Evolutionary conservation across 225 moss, liverwort and hornwort species (phyloP), one percentile per base, ranked within the genome.

Genomic region (Marchantia polymorpha): DNA sequence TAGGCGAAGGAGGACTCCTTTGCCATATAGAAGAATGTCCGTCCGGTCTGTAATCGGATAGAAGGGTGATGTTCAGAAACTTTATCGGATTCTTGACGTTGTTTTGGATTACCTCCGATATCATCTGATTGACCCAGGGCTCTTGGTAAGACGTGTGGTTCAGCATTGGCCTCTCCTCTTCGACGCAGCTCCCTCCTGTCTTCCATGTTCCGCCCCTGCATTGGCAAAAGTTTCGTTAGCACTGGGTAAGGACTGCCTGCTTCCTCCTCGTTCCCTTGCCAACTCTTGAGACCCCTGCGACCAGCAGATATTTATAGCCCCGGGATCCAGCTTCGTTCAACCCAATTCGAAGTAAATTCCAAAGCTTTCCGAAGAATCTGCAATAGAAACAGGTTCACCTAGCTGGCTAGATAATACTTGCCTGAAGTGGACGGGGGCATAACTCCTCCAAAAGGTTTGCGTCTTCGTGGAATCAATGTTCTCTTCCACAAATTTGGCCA

Each of bases 151-250:
- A 25, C 7, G 83, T 88, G 56, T 91, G 89, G 47, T 90, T 88
- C 27, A 89, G 78, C 0, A 88, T 84, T 0, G 95, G 95, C 25
- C 85, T 83, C 5, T 26, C 55, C 76, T 96, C 95, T 0, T 79
- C 39, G 51, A 88, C 61, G 68, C 95, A 96, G 51, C 86, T 90
- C 16, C 96, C 96, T 4, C 96, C 96, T 7, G 77, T 80, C 47
- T 96, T 94, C 96, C 96, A 94, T 12, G 90, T 64, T 26, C 94
- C 96, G 0, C 94, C 94, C 74, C 94, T 96, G 75, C 55, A 55
- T 7, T 17, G 27, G 27, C 54, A 53, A 78, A 20, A 13, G 17
- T 15, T 71, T 49, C 22, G 22, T 50, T 11, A 71, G 71, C 22
- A 71, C 3, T 50, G 71, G n/a, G 11, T 1, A 23, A 50, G 51